A percentile compares a stretch with the other conserved stretches of the same genome.
Evolutionary conservation across 306 rosid species (phyloP).

Genomic region (Prunus fruticosa): DNA sequence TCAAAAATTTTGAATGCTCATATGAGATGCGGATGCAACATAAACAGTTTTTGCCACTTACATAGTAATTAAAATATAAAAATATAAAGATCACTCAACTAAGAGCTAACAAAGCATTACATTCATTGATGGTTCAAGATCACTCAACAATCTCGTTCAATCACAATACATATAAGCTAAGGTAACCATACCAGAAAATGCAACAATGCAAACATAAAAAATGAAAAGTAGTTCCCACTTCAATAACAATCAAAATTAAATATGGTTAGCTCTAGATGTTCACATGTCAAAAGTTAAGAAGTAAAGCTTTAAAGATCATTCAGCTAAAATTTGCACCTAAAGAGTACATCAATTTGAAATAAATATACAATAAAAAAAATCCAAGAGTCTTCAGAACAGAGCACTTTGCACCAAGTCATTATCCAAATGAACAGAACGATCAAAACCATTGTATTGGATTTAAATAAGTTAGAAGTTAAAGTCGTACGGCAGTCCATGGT

Average conservation of each 20-base stretch:
- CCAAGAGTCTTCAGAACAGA: background rate
- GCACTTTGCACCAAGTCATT: background rate
- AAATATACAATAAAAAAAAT: background rate
- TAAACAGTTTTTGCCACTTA: background rate
- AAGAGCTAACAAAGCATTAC: background rate
- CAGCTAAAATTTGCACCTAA: background rate
- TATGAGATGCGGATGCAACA: background rate
- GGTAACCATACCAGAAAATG: no score
- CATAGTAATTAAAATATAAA: background rate
- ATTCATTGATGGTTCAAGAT: background rate
- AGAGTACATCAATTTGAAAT: background rate
- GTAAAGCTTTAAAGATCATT: background rate
- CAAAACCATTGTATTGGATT: conserved; percentile 4
- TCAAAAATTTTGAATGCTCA: no score
- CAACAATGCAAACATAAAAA: background rate
- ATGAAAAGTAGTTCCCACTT: background rate
- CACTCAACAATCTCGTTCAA: background rate
- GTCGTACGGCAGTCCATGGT: conserved; percentile 97
- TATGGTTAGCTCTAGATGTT: background rate
- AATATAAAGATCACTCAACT: background rate
- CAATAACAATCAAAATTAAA: background rate
- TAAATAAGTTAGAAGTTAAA: conserved; percentile 14
- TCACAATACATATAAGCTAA: background rate
- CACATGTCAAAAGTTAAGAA: background rate
- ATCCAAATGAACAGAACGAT: conserved; percentile 20